These are phyloP conservation scores for Hypoxylon cercidicola DNA, from an alignment of 495 filamentous ascomycete genomes.

Conservation along the genomic window DNA sequence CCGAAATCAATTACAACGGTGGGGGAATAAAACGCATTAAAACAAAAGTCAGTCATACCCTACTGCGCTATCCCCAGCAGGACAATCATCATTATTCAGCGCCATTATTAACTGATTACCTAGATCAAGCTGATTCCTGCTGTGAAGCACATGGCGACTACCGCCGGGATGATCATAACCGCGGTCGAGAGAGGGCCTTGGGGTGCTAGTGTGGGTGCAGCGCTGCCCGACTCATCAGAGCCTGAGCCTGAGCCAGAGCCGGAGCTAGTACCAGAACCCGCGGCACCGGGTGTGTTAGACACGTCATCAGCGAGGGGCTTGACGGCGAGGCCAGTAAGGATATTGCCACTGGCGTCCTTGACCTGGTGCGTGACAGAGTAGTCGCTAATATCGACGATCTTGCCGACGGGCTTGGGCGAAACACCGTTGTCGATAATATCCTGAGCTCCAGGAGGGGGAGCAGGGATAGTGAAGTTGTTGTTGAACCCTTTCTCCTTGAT, in stretches of 20 bases:
- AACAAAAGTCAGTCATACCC: slow-evolving; percentile 23
- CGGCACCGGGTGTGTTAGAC: slow-evolving; percentile 45
- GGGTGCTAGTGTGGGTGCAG: slow-evolving; percentile 37
- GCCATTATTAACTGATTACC: slow-evolving; percentile 33
- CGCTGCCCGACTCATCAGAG: slow-evolving; percentile 22
- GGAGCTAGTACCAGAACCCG: slow-evolving; percentile 16
- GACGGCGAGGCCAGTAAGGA: slow-evolving; percentile 51
- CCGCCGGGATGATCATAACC: slow-evolving; percentile 39
- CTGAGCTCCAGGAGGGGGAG: slow-evolving; percentile 53
- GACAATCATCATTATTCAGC: slow-evolving; percentile 39
- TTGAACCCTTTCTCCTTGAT: slow-evolving; percentile 72
- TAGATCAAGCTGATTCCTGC: slow-evolving; percentile 44
- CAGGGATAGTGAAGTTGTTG: slow-evolving; percentile 80
- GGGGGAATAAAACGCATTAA: slow-evolving; percentile 40
- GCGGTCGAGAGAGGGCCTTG: slow-evolving; percentile 36
- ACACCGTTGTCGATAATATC: slow-evolving; percentile 67
- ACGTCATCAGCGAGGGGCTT: slow-evolving; percentile 54
- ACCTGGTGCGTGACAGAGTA: slow-evolving; percentile 54
- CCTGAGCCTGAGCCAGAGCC: slow-evolving; percentile 9
- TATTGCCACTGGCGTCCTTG: slow-evolving; percentile 52
- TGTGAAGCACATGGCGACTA: slow-evolving; percentile 41
- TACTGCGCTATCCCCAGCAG: slow-evolving; percentile 22
- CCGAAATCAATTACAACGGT: slow-evolving; percentile 36
- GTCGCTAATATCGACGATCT: slow-evolving; percentile 54
- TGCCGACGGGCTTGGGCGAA: slow-evolving; percentile 50